These are phyloP conservation scores for Solanum sejunctum DNA, from an alignment of 257 asterid genomes.

Conservation along the genomic window DNA sequence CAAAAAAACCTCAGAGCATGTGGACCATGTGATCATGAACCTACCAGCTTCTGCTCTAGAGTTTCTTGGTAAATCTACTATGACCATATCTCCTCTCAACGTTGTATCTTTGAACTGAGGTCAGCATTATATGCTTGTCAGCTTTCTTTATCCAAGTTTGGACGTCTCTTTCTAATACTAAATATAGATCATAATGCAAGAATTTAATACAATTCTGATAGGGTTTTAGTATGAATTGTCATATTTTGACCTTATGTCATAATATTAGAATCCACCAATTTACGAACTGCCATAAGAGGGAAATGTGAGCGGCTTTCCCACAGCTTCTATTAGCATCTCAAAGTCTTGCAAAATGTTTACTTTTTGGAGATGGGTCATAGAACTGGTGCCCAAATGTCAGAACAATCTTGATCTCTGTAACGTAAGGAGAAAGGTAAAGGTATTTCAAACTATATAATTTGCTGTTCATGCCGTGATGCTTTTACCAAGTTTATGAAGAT, in stretches of 20 bases:
- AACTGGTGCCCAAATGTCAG: background rate
- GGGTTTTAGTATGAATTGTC: background rate
- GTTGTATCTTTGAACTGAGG: background rate
- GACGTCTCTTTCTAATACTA: background rate
- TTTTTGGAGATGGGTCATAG: background rate
- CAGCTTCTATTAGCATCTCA: background rate
- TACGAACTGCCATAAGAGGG: background rate
- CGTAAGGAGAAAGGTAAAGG: background rate
- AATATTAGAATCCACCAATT: background rate
- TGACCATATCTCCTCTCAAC: background rate
- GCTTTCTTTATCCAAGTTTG: background rate
- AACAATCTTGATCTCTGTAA: background rate
- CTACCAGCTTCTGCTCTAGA: conserved; percentile 87
- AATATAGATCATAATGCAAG: background rate
- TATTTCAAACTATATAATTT: background rate
- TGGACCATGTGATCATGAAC: conserved; percentile 90
- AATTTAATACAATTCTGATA: background rate
- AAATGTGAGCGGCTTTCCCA: background rate
- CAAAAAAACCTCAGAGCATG: conserved; percentile 78
- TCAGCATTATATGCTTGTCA: background rate
- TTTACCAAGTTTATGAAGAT: background rate
- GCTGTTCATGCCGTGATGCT: background rate
- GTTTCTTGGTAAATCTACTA: conserved; percentile 56
- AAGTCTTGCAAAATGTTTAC: background rate
- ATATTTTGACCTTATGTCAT: background rate